Evolutionary conservation across 1,284 basidiomycete genomes (phyloP), one percentile per base, ranked within the genome.

Genomic region (Ganoderma meredithae): DNA sequence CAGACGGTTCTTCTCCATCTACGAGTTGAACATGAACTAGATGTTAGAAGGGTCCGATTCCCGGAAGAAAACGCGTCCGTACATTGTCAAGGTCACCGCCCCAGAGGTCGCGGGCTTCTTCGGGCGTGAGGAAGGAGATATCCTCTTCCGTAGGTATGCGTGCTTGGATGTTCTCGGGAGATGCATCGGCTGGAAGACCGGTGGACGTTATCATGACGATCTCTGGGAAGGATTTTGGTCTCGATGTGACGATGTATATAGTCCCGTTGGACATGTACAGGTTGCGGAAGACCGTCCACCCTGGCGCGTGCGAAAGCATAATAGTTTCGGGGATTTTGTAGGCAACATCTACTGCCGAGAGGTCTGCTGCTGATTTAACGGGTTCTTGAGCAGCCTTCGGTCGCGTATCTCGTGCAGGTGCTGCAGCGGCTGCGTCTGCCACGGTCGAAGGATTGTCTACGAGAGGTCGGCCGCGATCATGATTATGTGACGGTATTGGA

Each of bases 211-310:
- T 90, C 75, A 88, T 77, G 36, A 86, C 79, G 67, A 89, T 83
- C 59, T 88, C 85, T 0, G 93, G 93, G 73, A 90, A 92, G 22
- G 80, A 75, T 12, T 78, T 77, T 25, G 78, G 80, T 27, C 82
- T 81, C 62, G 80, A 85, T 68, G 83, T 88, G 70, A 88, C 81
- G 69, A 94, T 84, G 76, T 86, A 89, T 39, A 95, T 80, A 0
- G 90, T 92, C 13, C 91, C 93, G 73, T 93, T 90, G 60, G 86
- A 88, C 85, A 95, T 89, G 82, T 95, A 95, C 15, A 95, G 77
- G 74, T 94, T 88, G 58, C 86, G 85, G 77, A 94, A 93, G 41
- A 95, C 79, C 0, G 94, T 95, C 92, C 93, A 95, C 53, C 94
- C 94, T 53, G 89, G 88, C 17, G 87, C 88, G 67, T 91, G 90